These are phyloP conservation scores for Cordyceps cicadae DNA, from an alignment of 2,329 filamentous ascomycete species.

Conservation along the genomic window DNA sequence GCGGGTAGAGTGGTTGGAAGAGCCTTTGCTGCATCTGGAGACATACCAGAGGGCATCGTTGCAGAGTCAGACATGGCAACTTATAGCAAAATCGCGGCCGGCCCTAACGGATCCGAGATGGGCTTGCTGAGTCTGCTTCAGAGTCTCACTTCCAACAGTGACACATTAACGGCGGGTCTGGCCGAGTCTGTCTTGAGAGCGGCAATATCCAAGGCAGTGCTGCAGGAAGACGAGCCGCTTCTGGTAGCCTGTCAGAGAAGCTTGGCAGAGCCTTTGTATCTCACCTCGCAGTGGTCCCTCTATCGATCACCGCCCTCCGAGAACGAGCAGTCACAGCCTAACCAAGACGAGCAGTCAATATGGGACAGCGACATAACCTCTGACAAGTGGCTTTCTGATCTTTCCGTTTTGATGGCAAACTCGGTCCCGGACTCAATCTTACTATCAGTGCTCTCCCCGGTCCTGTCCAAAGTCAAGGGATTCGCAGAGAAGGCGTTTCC, in stretches of 20 bases:
- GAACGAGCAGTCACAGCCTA: slow-evolving; percentile 1
- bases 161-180: slow-evolving; percentile 47
- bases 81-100: slow-evolving; percentile 39
- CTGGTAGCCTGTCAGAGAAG: slow-evolving; percentile 42
- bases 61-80: slow-evolving; percentile 49
- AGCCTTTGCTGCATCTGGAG: slow-evolving; percentile 69
- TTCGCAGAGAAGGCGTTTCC: slow-evolving; percentile 72
- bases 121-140: slow-evolving; percentile 55
- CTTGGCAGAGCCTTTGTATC: slow-evolving; percentile 42
- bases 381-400: slow-evolving; percentile 50
- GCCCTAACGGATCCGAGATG: slow-evolving; percentile 50
- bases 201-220: slow-evolving; percentile 46
- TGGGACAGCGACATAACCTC: slow-evolving; percentile 34
- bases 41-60: slow-evolving; percentile 52
- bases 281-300: slow-evolving; percentile 48
- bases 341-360: slow-evolving; percentile 16
- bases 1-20: slow-evolving; percentile 76
- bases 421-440: slow-evolving; percentile 56
- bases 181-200: slow-evolving; percentile 52
- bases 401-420: slow-evolving; percentile 54
- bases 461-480: slow-evolving; percentile 56
- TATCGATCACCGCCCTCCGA: slow-evolving; percentile 51
- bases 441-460: slow-evolving; percentile 57
- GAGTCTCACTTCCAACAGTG: slow-evolving; percentile 50
- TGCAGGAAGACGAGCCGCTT: slow-evolving; percentile 39